Percentiles rank a stretch among this genome's conserved stretches.
These are phyloP conservation scores for Xylaria nigripes DNA, from an alignment of 495 filamentous ascomycete species.

Conservation along the genomic window DNA sequence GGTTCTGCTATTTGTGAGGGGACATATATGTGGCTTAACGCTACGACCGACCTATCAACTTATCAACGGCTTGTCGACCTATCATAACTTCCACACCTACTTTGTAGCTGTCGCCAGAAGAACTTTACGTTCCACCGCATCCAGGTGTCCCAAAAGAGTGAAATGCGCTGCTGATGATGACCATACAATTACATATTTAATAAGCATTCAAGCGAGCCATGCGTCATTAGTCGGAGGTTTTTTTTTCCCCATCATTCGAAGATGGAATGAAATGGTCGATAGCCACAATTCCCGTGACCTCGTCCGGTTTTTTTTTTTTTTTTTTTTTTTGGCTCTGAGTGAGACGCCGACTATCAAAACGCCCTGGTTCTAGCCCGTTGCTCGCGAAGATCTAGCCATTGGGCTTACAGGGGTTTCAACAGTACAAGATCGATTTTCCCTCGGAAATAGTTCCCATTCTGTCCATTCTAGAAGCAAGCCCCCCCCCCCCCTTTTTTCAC, in stretches of 20 bases:
- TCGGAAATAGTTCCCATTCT: conserved; percentile 8
- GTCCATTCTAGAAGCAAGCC: background rate
- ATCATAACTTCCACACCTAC: background rate
- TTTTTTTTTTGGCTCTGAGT: too few species aligned
- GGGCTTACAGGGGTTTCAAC: background rate
- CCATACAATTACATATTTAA: background rate
- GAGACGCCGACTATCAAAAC: too few species aligned
- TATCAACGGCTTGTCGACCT: background rate
- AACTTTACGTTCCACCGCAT: background rate
- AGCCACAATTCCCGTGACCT: conserved; percentile 4
- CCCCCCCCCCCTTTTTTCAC: too few species aligned
- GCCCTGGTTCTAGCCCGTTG: too few species aligned
- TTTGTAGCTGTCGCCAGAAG: background rate
- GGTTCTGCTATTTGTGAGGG: background rate
- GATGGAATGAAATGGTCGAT: conserved; percentile 8
- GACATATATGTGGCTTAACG: background rate
- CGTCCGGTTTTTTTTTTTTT: conserved; percentile 2
- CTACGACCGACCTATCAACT: background rate
- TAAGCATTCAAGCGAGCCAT: background rate
- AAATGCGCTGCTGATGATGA: background rate
- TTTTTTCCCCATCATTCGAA: background rate
- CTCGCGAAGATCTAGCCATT: background rate
- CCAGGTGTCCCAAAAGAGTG: background rate
- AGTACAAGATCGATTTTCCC: background rate
- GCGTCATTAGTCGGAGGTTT: background rate